Evolutionary conservation across 352 stramenopile genomes (phyloP).

Genomic region (Sclerospora graminicola): DNA sequence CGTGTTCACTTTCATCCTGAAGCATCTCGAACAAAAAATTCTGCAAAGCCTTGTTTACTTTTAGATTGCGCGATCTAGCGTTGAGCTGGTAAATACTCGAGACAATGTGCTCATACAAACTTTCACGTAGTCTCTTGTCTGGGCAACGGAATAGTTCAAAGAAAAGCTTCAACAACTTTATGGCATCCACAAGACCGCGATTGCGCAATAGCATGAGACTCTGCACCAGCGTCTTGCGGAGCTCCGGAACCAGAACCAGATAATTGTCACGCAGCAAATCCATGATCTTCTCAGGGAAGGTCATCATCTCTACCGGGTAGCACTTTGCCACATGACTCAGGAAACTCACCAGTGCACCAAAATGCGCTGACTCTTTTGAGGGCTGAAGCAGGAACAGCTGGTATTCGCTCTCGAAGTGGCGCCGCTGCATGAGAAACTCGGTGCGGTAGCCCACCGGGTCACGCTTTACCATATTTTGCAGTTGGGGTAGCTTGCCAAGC

Average conservation of each 20-base stretch:
- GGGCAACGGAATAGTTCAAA: constrained; percentile 94
- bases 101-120: constrained; percentile 95
- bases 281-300: constrained; percentile 89
- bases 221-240: constrained; percentile 92
- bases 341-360: constrained; percentile 96
- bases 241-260: constrained; percentile 83
- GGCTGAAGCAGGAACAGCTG: constrained; percentile 92
- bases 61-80: constrained; percentile 90
- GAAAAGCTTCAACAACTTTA: constrained; percentile 92
- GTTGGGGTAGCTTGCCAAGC: constrained; percentile 88
- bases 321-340: constrained; percentile 88
- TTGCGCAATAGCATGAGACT: constrained; percentile 95
- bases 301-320: constrained; percentile 76
- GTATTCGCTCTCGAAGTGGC: constrained; percentile 93
- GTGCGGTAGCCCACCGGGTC: constrained; percentile 92
- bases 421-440: constrained; percentile 96
- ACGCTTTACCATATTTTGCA: constrained; percentile 99
- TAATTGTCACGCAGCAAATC: constrained; percentile 87
- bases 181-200: constrained; percentile 86
- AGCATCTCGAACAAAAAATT: constrained; percentile 94
- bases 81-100: constrained; percentile 87
- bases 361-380: constrained; percentile 85
- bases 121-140: constrained; percentile 92
- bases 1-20: constrained; percentile 78
- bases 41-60: constrained; percentile 93